These are phyloP conservation scores for Scleroderma bovista DNA, from an alignment of 768 basidiomycete genomes.

Conservation along the genomic window DNA sequence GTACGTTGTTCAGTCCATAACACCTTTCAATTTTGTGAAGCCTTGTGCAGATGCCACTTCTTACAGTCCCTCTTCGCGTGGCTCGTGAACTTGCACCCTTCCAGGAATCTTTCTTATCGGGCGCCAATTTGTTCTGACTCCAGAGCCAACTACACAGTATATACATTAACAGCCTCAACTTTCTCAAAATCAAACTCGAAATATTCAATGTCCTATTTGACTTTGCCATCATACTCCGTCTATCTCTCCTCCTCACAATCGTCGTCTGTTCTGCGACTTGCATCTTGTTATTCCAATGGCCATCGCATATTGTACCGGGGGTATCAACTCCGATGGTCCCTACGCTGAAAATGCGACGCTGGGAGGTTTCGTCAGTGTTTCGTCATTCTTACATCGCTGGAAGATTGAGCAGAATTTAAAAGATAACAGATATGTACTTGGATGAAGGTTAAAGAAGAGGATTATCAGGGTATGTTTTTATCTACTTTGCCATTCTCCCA, in stretches of 20 bases:
- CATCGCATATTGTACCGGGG: slow-evolving; percentile 18
- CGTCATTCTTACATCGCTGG: slow-evolving; percentile 21
- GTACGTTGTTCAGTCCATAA: neutral
- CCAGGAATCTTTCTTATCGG: slow-evolving; percentile 9
- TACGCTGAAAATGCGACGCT: slow-evolving; percentile 15
- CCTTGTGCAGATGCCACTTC: slow-evolving; percentile 8
- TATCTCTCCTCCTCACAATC: slow-evolving; percentile 25
- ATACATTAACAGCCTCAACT: slow-evolving; percentile 8
- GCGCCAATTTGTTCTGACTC: slow-evolving; percentile 11
- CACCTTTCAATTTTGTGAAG: neutral
- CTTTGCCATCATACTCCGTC: slow-evolving; percentile 10
- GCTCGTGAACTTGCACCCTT: slow-evolving; percentile 26
- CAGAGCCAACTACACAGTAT: slow-evolving; percentile 4
- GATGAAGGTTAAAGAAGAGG: neutral
- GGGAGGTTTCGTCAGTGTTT: slow-evolving; percentile 15
- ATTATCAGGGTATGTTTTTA: neutral
- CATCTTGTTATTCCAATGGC: slow-evolving; percentile 18
- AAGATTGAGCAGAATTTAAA: slow-evolving; percentile 24
- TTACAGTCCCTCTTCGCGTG: slow-evolving; percentile 14
- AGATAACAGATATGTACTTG: slow-evolving; percentile 10
- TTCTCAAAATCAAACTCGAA: slow-evolving; percentile 14
- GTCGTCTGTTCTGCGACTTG: slow-evolving; percentile 16
- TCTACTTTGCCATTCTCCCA: neutral
- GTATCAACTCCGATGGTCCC: slow-evolving; percentile 11
- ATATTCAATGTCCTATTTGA: slow-evolving; percentile 8